Evolutionary conservation across 495 filamentous ascomycete species (phyloP).

Genomic region (Trypethelium eluteriae): DNA sequence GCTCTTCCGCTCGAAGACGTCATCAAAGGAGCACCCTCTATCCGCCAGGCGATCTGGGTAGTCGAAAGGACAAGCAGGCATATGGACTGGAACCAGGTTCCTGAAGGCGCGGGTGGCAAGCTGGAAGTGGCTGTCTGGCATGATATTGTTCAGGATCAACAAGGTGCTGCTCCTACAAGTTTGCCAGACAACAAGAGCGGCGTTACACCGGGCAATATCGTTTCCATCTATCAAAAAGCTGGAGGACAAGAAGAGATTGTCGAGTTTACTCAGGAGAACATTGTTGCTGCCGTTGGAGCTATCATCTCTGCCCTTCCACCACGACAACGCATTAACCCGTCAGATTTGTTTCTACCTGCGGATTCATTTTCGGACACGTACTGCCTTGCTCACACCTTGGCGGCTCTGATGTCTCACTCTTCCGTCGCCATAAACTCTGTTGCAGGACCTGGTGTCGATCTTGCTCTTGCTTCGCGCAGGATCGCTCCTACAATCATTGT

Average conservation of each 20-base stretch:
- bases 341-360: constrained; percentile 82
- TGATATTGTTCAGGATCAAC: constrained; percentile 64
- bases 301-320: constrained; percentile 67
- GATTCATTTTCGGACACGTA: constrained; percentile 74
- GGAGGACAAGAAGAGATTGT: constrained; percentile 57
- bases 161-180: constrained; percentile 38
- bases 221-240: constrained; percentile 35
- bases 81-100: constrained; percentile 83
- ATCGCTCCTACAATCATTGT: constrained; percentile 79
- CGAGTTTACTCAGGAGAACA: constrained; percentile 68
- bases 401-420: constrained; percentile 73
- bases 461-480: constrained; percentile 60
- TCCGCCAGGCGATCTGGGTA: constrained; percentile 84
- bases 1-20: constrained; percentile 72
- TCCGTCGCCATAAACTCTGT: constrained; percentile 86
- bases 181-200: constrained; percentile 39
- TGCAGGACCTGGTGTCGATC: constrained; percentile 59
- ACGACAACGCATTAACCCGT: constrained; percentile 58
- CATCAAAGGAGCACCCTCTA: constrained; percentile 54
- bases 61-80: constrained; percentile 86
- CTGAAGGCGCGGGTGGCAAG: constrained; percentile 59
- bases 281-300: constrained; percentile 72
- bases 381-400: constrained; percentile 69
- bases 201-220: constrained; percentile 27
- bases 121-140: constrained; percentile 82